Conservation (phyloP, 2,329 filamentous ascomycete species). For the Volutella citrinella region DNA sequence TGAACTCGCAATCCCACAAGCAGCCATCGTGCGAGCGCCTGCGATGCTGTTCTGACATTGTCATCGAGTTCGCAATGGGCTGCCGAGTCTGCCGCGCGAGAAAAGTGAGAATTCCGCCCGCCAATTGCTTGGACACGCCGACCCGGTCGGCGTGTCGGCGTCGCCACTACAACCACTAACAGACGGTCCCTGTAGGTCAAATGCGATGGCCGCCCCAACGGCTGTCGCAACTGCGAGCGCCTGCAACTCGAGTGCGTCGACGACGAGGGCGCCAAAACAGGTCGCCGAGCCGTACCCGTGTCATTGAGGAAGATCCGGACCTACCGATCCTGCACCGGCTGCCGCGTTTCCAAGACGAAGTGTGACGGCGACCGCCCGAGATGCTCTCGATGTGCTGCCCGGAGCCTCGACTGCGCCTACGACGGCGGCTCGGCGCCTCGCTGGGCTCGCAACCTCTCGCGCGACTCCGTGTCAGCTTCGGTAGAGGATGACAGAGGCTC, state of each 20-base stretch:
- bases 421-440: slow-evolving; percentile 36
- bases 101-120: slow-evolving; percentile 28
- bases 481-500: slow-evolving; percentile 19
- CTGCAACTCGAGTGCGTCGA: slow-evolving; percentile 40
- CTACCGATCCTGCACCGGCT: slow-evolving; percentile 38
- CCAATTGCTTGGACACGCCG: slow-evolving; percentile 1
- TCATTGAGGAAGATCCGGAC: slow-evolving; percentile 38
- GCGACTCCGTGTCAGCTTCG: slow-evolving; percentile 20
- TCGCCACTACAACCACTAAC: no score
- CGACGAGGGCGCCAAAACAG: slow-evolving; percentile 29
- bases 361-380: slow-evolving; percentile 39
- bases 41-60: no score
- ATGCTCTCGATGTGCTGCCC: slow-evolving; percentile 34
- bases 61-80: slow-evolving; percentile 37
- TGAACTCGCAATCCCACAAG: slow-evolving; percentile 16
- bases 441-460: slow-evolving; percentile 34
- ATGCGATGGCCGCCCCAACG: slow-evolving; percentile 39
- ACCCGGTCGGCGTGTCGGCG: no score
- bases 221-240: slow-evolving; percentile 41
- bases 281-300: slow-evolving; percentile 23
- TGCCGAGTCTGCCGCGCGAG: slow-evolving; percentile 40
- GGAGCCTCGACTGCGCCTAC: slow-evolving; percentile 36
- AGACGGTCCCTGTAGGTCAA: slow-evolving; percentile 33
- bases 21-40: no score
- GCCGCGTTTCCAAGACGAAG: slow-evolving; percentile 40